Evolutionary conservation across 768 basidiomycete genomes (phyloP).

Genomic region (Lentinula aciculospora): DNA sequence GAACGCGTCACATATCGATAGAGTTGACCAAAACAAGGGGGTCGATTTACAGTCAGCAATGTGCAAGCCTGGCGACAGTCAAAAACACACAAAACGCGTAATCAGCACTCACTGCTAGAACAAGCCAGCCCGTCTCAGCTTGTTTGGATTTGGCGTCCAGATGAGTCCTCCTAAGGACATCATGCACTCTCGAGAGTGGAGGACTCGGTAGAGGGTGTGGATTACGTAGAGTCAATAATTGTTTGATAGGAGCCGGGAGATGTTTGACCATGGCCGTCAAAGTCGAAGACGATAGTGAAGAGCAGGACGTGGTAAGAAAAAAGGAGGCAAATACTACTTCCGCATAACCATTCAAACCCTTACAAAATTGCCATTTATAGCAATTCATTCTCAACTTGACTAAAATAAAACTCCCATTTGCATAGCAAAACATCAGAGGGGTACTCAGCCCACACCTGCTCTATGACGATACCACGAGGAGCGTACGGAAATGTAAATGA

Average conservation of each 20-base stretch:
- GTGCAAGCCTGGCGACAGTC: slow-evolving; percentile 61
- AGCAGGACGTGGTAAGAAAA: too few species aligned
- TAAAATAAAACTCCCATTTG: neutral
- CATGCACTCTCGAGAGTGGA: slow-evolving; percentile 42
- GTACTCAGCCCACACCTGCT: slow-evolving; percentile 2
- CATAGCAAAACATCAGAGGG: neutral
- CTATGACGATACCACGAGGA: neutral
- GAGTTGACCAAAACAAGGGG: slow-evolving; percentile 71
- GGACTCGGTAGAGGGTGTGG: slow-evolving; percentile 58
- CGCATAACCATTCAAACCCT: neutral
- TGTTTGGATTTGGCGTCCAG: slow-evolving; percentile 57
- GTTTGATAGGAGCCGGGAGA: slow-evolving; percentile 67
- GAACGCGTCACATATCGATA: slow-evolving; percentile 71
- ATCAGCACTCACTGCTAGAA: slow-evolving; percentile 64
- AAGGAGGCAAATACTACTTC: too few species aligned
- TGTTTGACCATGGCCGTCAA: slow-evolving; percentile 30
- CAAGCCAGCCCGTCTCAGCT: slow-evolving; percentile 77
- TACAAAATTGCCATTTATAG: neutral
- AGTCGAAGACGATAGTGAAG: too few species aligned
- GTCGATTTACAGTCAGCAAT: slow-evolving; percentile 76
- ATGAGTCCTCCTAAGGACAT: slow-evolving; percentile 56
- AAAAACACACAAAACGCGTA: slow-evolving; percentile 13
- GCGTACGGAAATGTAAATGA: too few species aligned
- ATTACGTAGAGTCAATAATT: slow-evolving; percentile 61
- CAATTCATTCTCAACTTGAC: neutral